These are phyloP conservation scores for Abelmoschus esculentus DNA, from an alignment of 345 rosid genomes.

Conservation along the genomic window DNA sequence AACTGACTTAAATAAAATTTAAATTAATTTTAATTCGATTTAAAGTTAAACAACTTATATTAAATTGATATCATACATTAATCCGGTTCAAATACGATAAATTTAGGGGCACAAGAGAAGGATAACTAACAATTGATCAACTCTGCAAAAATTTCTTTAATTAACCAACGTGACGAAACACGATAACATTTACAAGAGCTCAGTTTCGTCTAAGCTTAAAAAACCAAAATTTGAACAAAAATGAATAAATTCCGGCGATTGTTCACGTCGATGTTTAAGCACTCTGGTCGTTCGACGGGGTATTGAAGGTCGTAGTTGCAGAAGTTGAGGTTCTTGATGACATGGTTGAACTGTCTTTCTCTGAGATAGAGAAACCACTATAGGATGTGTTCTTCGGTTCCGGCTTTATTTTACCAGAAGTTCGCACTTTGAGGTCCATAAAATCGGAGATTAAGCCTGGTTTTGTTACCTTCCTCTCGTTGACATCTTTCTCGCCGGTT, in stretches of 20 bases:
- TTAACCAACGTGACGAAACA: too few relatives aligned
- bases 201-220: neutral
- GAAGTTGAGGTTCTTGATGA: constrained; percentile 39
- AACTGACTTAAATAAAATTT: too few relatives aligned
- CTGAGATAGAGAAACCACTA: constrained; percentile 38
- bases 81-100: too few relatives aligned
- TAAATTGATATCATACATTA: too few relatives aligned
- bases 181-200: constrained; percentile 5
- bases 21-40: too few relatives aligned
- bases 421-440: constrained; percentile 69
- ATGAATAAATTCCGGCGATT: neutral
- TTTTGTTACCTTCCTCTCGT: constrained; percentile 34
- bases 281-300: constrained; percentile 17
- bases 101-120: neutral
- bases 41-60: too few relatives aligned
- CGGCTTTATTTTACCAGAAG: constrained; percentile 16
- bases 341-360: constrained; percentile 38
- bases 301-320: constrained; percentile 33
- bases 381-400: constrained; percentile 23
- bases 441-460: constrained; percentile 75
- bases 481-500: constrained; percentile 35
- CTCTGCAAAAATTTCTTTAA: neutral
- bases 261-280: neutral
- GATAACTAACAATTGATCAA: neutral
- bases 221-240: neutral